Evolutionary conservation across 1,284 basidiomycete species (phyloP), one percentile per base, ranked within the genome.

Genomic region (Ustilago trichophora): DNA sequence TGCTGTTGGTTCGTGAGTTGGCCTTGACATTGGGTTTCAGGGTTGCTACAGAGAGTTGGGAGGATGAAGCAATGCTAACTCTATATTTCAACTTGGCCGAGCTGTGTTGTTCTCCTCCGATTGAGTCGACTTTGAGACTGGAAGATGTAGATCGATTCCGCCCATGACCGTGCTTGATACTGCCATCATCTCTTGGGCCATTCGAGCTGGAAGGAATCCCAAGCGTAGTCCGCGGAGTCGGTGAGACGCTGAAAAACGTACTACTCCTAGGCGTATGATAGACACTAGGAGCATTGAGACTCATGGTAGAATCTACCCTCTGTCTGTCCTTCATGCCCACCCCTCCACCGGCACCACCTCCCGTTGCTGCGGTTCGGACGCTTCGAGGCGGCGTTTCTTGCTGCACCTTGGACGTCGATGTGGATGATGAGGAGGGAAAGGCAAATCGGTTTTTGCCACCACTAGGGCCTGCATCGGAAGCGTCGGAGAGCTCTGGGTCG

Each of bases 251-350:
- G 44, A 75, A 58, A 32, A 72, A 49, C 9, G 65, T 67, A 34
- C 73, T 75, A 40, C 72, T 65, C 4, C 73, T 26, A 13, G 73
- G 71, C 22, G 75, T 75, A 29, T 77, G 71, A 35, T 77, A 77
- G 4, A 77, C 53, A 16, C 43, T 55, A 3, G 69, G 57, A 4
- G 73, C 67, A 24, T 44, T 52, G 10, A 64, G 16, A 31, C 56
- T 60, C 37, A 65, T 24, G 3, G 56, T 70, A 19, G 67, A 70
- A 32, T 70, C 67, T 6, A 62, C 60, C 0, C 64, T 6, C 43
- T 53, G 64, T 7, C 64, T 21, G 3, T 50, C 53, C 22, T n/a
- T n/a, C 38, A 26, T 29, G 27, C 49, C 19, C 19, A 16, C 43
- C 43, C 13, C n/a, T 35, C 15, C 33, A n/a, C n/a, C n/a, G n/a